Evolutionary conservation across 2,329 filamentous ascomycete species (phyloP).

Genomic region (Aspergillus sergii): DNA sequence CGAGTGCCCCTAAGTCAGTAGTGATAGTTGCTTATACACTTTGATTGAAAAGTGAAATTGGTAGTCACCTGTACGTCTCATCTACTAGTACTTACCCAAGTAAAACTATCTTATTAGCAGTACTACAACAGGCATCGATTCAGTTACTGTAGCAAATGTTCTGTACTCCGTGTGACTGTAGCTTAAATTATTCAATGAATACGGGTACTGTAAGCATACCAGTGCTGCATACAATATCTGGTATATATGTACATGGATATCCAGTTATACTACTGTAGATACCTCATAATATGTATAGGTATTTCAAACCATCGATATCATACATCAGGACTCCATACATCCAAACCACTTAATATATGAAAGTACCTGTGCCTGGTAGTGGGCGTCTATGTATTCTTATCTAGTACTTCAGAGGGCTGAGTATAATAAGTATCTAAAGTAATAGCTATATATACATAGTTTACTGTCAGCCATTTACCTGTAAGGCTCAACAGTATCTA

Average conservation of each 20-base stretch:
- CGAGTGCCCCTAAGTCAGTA: too few species aligned
- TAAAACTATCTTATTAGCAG: too few species aligned
- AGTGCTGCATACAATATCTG: too few species aligned
- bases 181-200: too few species aligned
- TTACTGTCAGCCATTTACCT: not conserved
- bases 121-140: too few species aligned
- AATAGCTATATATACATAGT: not conserved
- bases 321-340: not conserved
- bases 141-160: too few species aligned
- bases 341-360: not conserved
- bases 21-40: too few species aligned
- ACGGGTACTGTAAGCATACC: too few species aligned
- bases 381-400: not conserved
- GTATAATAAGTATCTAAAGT: not conserved
- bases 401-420: not conserved
- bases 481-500: not conserved
- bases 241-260: not conserved
- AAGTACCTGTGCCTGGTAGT: not conserved
- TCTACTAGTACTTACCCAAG: too few species aligned
- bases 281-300: not conserved
- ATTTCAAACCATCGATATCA: not conserved
- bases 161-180: too few species aligned
- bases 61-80: too few species aligned
- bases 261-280: not conserved
- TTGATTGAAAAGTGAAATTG: too few species aligned